A percentile compares a stretch with the other conserved stretches of the same genome.
These are phyloP conservation scores for Triangularia setosa DNA, from an alignment of 2,329 filamentous ascomycete species.

Conservation along the genomic window DNA sequence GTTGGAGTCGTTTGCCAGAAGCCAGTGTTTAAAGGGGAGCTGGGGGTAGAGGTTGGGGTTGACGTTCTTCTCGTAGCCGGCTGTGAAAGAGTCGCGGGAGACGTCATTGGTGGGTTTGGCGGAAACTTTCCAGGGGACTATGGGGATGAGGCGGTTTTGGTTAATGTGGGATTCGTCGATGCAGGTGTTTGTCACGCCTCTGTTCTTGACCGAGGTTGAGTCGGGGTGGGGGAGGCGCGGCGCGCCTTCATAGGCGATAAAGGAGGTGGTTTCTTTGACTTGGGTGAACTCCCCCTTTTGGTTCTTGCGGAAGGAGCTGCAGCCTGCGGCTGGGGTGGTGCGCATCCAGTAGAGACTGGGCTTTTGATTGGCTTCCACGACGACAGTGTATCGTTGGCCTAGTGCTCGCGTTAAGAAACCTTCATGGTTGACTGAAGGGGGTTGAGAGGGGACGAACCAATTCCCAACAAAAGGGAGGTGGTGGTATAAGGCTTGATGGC, in stretches of 20 bases:
- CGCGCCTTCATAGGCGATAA: conserved; percentile 27
- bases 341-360: conserved; percentile 16
- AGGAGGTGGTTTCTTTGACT: conserved; percentile 21
- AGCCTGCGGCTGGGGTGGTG: neutral
- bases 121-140: conserved; percentile 18
- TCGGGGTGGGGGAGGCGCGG: conserved; percentile 18
- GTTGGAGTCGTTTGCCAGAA: neutral
- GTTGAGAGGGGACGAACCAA: conserved; percentile 31
- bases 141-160: conserved; percentile 8
- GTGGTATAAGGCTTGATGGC: conserved; percentile 46
- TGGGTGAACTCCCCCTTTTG: conserved; percentile 26
- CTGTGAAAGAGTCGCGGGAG: conserved; percentile 1
- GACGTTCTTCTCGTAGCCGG: neutral
- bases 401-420: no score
- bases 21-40: conserved; percentile 6
- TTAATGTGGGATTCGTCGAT: neutral
- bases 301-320: conserved; percentile 17
- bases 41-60: neutral
- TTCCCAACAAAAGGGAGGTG: conserved; percentile 41
- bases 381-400: conserved; percentile 15
- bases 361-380: conserved; percentile 10
- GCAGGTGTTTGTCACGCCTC: neutral
- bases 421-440: no score
- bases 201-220: conserved; percentile 10
- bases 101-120: conserved; percentile 15